Conservation (phyloP, 495 filamentous ascomycete genomes). For the Lentithecium fluviatile region DNA sequence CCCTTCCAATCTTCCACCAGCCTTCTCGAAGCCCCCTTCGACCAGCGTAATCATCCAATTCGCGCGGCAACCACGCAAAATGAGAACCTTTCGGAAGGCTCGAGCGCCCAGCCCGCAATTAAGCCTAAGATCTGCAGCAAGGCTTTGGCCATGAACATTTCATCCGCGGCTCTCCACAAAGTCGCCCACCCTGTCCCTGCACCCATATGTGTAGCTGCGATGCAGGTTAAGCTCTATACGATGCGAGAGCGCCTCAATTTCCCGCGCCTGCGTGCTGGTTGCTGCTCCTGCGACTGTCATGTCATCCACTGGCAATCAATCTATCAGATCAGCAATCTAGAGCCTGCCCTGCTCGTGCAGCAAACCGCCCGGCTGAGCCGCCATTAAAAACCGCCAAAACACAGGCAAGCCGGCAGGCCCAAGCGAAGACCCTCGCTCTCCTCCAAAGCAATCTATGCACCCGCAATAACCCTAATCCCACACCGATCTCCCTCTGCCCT, state of each 20-base stretch:
- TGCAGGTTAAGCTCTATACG: no score
- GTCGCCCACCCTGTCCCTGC: background rate
- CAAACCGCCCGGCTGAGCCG: no score
- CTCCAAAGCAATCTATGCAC: background rate
- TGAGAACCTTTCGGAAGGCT: background rate
- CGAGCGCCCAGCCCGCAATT: slow-evolving; percentile 6
- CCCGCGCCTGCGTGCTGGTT: no score
- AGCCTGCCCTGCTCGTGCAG: no score
- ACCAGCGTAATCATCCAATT: slow-evolving; percentile 3
- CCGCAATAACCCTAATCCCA: background rate
- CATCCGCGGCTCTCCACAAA: slow-evolving; percentile 4
- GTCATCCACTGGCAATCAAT: slow-evolving; percentile 5
- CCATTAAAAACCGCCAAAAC: no score
- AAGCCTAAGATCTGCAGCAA: slow-evolving; percentile 32
- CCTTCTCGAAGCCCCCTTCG: background rate
- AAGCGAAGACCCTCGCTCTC: background rate
- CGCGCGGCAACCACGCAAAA: background rate
- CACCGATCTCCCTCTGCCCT: background rate
- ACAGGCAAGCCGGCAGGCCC: no score
- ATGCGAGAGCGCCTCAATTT: background rate
- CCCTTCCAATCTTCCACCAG: no score
- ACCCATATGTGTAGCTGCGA: background rate
- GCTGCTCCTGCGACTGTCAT: no score
- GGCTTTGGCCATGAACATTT: background rate
- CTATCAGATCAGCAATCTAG: slow-evolving; percentile 4